Percentiles rank a stretch among this genome's conserved stretches.
phyloP scores from a whole-genome alignment of 805 yeast species.

The Maudiozyma saulgeensis region DNA sequence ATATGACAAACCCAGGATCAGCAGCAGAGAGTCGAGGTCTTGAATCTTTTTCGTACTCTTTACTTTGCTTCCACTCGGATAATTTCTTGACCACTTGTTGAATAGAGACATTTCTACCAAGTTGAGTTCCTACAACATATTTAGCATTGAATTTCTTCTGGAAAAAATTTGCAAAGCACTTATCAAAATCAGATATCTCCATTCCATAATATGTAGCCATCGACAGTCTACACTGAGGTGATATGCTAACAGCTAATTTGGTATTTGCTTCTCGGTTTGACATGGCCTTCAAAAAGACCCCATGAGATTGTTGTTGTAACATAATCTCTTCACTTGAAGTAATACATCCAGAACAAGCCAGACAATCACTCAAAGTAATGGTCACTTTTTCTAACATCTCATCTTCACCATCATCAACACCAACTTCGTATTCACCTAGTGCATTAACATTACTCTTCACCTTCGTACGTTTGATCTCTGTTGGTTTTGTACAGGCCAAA shows the following conservation, averaged over 20 bases:
- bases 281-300: slow-evolving; percentile 53
- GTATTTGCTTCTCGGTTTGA: slow-evolving; percentile 19
- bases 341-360: slow-evolving; percentile 95
- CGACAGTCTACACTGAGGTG: slow-evolving; percentile 82
- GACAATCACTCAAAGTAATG: slow-evolving; percentile 82
- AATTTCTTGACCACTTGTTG: slow-evolving; percentile 38
- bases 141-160: slow-evolving; percentile 48
- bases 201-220: slow-evolving; percentile 57
- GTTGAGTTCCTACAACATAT: slow-evolving; percentile 74
- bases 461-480: slow-evolving; percentile 29
- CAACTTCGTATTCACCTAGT: slow-evolving; percentile 53
- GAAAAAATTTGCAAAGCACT: slow-evolving; percentile 49
- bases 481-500: slow-evolving; percentile 88
- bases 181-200: slow-evolving; percentile 51
- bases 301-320: slow-evolving; percentile 83
- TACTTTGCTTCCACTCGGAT: slow-evolving; percentile 6
- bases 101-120: slow-evolving; percentile 66
- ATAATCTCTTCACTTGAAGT: slow-evolving; percentile 95
- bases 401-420: slow-evolving; percentile 49
- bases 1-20: slow-evolving; percentile 95
- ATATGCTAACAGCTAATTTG: slow-evolving; percentile 62
- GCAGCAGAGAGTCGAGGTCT: slow-evolving; percentile 57
- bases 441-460: slow-evolving; percentile 8
- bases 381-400: slow-evolving; percentile 65
- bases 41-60: slow-evolving; percentile 5